Conservation (phyloP, 2,329 filamentous ascomycete species). For the Ilyonectria robusta region DNA sequence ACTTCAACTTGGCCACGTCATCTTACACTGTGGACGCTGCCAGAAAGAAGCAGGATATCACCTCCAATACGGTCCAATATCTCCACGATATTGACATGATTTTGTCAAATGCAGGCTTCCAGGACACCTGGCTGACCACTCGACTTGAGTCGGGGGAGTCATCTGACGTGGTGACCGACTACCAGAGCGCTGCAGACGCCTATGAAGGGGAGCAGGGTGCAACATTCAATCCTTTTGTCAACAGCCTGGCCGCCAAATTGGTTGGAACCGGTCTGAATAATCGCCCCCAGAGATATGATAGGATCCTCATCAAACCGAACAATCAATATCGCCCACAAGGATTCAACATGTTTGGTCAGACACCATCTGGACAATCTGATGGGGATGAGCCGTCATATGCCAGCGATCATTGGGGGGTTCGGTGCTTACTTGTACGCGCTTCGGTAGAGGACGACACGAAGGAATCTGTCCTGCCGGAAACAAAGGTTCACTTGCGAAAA, state of each 20-base stretch:
- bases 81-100: conserved; percentile 63
- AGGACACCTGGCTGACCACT: conserved; percentile 67
- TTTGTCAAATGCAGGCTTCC: conserved; percentile 61
- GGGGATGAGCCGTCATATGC: conserved; percentile 47
- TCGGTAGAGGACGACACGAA: conserved; percentile 6
- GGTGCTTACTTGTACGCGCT: conserved; percentile 55
- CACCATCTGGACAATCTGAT: conserved; percentile 9
- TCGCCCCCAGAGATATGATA: conserved; percentile 76
- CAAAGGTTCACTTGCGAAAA: conserved; percentile 48
- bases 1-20: conserved; percentile 76
- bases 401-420: conserved; percentile 73
- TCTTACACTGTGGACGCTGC: conserved; percentile 68
- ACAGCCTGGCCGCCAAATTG: conserved; percentile 67
- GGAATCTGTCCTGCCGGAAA: conserved; percentile 17
- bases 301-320: conserved; percentile 66
- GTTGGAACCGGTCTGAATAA: conserved; percentile 63
- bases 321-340: conserved; percentile 54
- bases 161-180: conserved; percentile 43
- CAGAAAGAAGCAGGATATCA: conserved; percentile 67
- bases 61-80: conserved; percentile 59
- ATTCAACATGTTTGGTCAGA: conserved; percentile 72
- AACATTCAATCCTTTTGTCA: conserved; percentile 73
- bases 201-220: conserved; percentile 74
- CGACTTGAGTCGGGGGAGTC: conserved; percentile 60
- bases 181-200: conserved; percentile 51